Base-by-base conservation (phyloP, 1,284 basidiomycete genomes). In the Malassezia restricta region DNA sequence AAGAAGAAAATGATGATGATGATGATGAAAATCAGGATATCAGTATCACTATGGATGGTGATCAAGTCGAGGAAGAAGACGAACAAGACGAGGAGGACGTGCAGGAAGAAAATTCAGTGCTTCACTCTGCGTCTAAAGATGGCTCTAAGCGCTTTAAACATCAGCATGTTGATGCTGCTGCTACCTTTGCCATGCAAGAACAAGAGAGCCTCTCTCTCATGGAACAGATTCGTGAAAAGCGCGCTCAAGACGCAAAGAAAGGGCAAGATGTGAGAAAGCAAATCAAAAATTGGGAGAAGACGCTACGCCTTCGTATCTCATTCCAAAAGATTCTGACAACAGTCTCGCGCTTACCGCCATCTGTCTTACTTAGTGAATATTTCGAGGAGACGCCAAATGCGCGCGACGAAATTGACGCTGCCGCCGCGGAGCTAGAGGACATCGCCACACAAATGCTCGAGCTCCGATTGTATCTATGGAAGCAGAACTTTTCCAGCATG, bases 301-400 rank as follows among this genome's bases (percentile, higher is more conserved):
- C 60, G 2, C 61, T 70, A 15, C 64, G 65, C 15, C 54, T 58
- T 0, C 61, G 68, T 7, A 70, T 70, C 54, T 59, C 65, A 27
- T 57, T 61, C 17, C 68, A 70, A 40, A 59, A 58, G 27, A 37
- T 52, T 8, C 37, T 45, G 15, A 32, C 49, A 6, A 29, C 12
- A 5, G 32, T 40, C 4, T 31, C 40, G 8, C 44, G 51, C 14
- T 38, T 61, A 8, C 51, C 56, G 12, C 45, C 56, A 15, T 31
- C 29, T 27, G 3, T 5, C 1, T 15, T 17, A 20, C 20, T 41
- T 31, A 28, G 27, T 1, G 39, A 35, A 7, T 51, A 45, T 30
- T 28, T 47, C 8, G 45, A 30, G 1, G 33, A 27, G 6, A 30
- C 54, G 24, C 44, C 54, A 3, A 29, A 14, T 11, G 20, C 46